A percentile compares a stretch with the other conserved stretches of the same genome.
These are phyloP conservation scores for Aspergillus panamensis DNA, from an alignment of 495 filamentous ascomycete species.

Conservation along the genomic window DNA sequence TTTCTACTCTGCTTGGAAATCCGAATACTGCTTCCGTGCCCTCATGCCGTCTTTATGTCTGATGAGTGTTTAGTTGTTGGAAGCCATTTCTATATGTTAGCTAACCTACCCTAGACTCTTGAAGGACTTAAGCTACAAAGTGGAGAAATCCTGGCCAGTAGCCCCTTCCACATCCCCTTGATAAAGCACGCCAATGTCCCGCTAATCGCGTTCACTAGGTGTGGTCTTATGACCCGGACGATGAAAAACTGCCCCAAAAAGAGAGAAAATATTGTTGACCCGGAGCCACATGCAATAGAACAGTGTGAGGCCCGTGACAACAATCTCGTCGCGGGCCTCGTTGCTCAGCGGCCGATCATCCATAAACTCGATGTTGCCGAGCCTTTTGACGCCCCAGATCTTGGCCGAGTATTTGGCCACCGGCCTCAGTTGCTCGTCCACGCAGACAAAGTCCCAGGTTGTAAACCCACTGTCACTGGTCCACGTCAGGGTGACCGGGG, in stretches of 20 bases:
- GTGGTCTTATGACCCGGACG: background rate
- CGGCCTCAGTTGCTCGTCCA: constrained; percentile 29
- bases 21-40: no score
- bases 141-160: no score
- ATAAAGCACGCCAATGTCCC: no score
- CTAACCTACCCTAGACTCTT: no score
- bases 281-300: constrained; percentile 30
- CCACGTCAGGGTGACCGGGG: constrained; percentile 32
- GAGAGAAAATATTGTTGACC: constrained; percentile 22
- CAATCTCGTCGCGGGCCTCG: constrained; percentile 32
- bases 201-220: no score
- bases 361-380: constrained; percentile 32
- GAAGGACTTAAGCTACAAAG: no score
- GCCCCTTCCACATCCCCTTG: no score
- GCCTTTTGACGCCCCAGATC: constrained; percentile 27
- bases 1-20: no score
- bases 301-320: constrained; percentile 31
- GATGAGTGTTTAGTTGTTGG: no score
- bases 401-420: constrained; percentile 28
- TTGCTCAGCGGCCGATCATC: constrained; percentile 18
- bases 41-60: no score
- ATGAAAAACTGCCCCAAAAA: constrained; percentile 27
- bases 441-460: constrained; percentile 36
- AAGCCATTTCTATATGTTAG: no score
- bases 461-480: constrained; percentile 27